These are phyloP conservation scores for Murraya paniculata DNA, from an alignment of 345 rosid genomes.

Conservation along the genomic window DNA sequence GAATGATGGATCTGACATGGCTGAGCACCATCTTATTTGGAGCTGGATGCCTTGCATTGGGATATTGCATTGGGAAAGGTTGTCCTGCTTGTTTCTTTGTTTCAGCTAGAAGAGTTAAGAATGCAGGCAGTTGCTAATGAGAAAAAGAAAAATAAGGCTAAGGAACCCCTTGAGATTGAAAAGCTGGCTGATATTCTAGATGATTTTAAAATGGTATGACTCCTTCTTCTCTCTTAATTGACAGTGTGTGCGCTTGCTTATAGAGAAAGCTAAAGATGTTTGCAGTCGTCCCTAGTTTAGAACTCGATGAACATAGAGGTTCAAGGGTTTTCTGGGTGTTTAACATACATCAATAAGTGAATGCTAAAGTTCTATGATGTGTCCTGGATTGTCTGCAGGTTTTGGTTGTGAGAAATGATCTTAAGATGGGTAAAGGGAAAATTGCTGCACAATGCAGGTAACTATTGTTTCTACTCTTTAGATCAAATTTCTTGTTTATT, in stretches of 20 bases:
- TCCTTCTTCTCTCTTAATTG: background rate
- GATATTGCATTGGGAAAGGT: constrained; percentile 70
- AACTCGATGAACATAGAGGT: background rate
- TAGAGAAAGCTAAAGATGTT: constrained; percentile 2
- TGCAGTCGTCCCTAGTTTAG: background rate
- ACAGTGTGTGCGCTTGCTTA: background rate
- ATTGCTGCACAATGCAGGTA: constrained; percentile 99
- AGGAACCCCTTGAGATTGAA: constrained; percentile 70
- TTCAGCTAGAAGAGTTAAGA: constrained; percentile 30
- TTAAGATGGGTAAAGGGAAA: constrained; percentile 99
- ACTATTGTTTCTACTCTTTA: background rate
- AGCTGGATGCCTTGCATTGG: constrained; percentile 79
- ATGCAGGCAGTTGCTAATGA: constrained; percentile 18
- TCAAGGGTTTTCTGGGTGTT: background rate
- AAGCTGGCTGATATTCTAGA: constrained; percentile 81
- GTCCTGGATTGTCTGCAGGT: constrained; percentile 44
- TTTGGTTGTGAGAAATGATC: constrained; percentile 93
- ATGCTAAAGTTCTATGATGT: constrained; percentile 4
- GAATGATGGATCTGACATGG: constrained; percentile 71
- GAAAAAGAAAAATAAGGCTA: constrained; percentile 35
- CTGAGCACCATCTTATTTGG: constrained; percentile 76
- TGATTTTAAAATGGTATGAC: constrained; percentile 82
- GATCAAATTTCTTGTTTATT: background rate
- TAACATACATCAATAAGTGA: background rate
- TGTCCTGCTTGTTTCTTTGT: constrained; percentile 40